Conservation (phyloP, 2,329 filamentous ascomycete species). For the Cladosporium sp. region DNA sequence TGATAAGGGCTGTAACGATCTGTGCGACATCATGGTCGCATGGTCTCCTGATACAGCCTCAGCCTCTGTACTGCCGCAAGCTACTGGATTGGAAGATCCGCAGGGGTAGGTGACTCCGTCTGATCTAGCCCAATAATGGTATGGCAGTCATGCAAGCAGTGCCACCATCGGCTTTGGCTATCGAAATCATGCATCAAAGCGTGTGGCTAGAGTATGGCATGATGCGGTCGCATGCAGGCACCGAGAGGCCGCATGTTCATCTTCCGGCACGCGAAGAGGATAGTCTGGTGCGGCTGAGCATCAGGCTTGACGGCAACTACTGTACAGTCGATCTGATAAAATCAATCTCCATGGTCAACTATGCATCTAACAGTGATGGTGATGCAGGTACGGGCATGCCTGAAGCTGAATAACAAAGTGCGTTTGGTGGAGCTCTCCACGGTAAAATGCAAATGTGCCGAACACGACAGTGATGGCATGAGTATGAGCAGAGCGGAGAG, state of each 20-base stretch:
- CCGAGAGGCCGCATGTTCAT: background rate
- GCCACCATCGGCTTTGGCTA: constrained; percentile 7
- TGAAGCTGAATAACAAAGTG: background rate
- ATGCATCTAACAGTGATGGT: background rate
- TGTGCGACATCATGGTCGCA: background rate
- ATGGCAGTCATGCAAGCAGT: background rate
- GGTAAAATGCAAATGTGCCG: background rate
- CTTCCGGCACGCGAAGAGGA: background rate
- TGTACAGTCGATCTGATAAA: background rate
- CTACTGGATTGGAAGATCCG: background rate
- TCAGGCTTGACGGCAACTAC: background rate
- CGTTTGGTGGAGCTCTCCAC: background rate
- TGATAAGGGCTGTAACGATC: background rate
- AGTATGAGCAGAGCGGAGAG: background rate
- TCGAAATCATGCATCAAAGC: constrained; percentile 9
- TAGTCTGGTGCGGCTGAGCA: background rate
- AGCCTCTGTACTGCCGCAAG: constrained; percentile 8
- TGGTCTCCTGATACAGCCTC: background rate
- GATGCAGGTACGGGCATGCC: background rate
- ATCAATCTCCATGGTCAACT: background rate
- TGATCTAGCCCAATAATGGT: background rate
- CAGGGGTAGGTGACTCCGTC: background rate
- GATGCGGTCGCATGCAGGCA: background rate
- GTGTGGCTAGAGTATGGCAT: background rate
- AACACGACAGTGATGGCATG: background rate